Base-by-base conservation (phyloP, 2,329 filamentous ascomycete genomes). In the Arthrobotrys megalospora region DNA sequence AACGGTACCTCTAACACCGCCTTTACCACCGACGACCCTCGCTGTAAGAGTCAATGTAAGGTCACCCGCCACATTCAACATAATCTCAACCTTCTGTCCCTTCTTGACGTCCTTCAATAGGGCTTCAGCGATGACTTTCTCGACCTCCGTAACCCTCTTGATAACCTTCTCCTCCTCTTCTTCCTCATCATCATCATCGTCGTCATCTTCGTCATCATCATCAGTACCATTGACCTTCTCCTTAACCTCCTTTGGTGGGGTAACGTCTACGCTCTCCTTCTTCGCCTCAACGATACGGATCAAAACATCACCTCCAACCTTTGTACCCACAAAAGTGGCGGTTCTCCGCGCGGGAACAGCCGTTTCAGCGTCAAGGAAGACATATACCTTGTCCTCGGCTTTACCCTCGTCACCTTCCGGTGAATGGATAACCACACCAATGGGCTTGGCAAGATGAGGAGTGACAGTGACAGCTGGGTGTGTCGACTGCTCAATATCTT, bases 381-480 rank as follows among this genome's bases (percentile, higher is more conserved):
- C 91, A 58, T 90, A 90, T 86, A 98, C 97, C 77, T 90, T 86
- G 80, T 92, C 90, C 76, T 89, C 87, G 50, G 86, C 85, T 16
- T 68, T 73, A 41, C 66, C 73, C 21, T 52, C 66, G 32, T 70
- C 66, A 60, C 88, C 88, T 60, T 90, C 87, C 47, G 86, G 88
- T 12, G 87, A 86, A 73, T 89, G 86, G 81, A 91, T 89, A 80
- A 97, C 88, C 66, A 98, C 92, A 84, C 96, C 96, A 80, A 99
- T 92, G 80, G 95, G 92, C 83, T 94, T 92, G 82, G 90, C 88
- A 80, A 97, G 91, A 87, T 99, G 96, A 82, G 94, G 93, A 65
- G 96, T 94, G 14, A 94, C 95, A 38, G 95, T 97, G 80, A 99
- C 94, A 83, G 94, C 93, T 65, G 96, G 91, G 87, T 99, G 95